A percentile compares a stretch with the other conserved stretches of the same genome.
Conservation (phyloP, 805 yeast species). For the Candida chauliodis region DNA sequence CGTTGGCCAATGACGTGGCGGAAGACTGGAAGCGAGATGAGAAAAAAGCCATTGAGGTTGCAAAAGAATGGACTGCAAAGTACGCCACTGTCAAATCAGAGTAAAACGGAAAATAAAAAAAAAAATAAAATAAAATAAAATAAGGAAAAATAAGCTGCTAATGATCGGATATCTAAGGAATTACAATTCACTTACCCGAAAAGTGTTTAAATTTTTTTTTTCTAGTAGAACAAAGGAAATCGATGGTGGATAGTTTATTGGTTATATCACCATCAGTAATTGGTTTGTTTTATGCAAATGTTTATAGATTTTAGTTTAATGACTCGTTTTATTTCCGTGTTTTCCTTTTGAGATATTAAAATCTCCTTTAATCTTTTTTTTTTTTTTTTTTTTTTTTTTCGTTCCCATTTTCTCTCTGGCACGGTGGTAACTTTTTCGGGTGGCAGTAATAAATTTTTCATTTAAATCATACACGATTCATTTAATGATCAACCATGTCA, state of each 20-base stretch:
- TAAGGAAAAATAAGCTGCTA: too few relatives aligned
- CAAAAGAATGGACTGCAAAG: conserved; percentile 67
- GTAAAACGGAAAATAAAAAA: background rate
- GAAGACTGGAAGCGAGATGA: conserved; percentile 93
- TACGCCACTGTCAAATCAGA: conserved; percentile 41
- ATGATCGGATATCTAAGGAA: too few relatives aligned
- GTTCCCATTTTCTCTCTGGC: background rate
- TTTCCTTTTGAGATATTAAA: background rate
- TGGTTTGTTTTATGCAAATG: too few relatives aligned
- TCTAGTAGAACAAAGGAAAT: too few relatives aligned
- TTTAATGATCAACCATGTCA: background rate
- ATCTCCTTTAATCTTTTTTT: conserved; percentile 3
- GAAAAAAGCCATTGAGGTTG: conserved; percentile 73
- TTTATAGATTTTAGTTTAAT: too few relatives aligned
- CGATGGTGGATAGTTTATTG: too few relatives aligned
- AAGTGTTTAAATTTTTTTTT: too few relatives aligned
- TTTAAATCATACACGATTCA: background rate
- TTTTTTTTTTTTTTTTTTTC: background rate
- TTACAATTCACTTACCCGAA: too few relatives aligned
- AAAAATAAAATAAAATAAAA: background rate
- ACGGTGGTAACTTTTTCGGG: too few relatives aligned
- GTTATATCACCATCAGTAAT: too few relatives aligned
- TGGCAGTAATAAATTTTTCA: conserved; percentile 1
- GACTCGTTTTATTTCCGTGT: background rate
- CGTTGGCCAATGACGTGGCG: conserved; percentile 96